Evolutionary conservation across 192 early-diverging fungal genomes (phyloP).

Genomic region (Irineochytrium annulatum): DNA sequence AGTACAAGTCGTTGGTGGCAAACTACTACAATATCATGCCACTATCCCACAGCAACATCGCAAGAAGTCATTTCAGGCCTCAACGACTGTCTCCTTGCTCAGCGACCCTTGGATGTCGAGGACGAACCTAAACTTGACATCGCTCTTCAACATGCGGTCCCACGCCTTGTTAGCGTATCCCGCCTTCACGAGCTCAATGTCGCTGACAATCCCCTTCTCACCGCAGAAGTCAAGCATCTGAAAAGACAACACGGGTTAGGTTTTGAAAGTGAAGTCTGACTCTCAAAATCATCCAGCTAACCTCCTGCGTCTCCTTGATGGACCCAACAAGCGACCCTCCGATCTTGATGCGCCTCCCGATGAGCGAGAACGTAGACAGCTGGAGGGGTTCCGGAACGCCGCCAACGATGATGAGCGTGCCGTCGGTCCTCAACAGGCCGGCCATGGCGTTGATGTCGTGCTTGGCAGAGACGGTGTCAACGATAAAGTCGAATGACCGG

Average conservation of each 20-base stretch:
- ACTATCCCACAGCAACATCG: too few relatives aligned
- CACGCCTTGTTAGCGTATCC: conserved; percentile 17
- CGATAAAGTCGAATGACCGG: conserved; percentile 20
- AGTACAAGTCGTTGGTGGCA: too few relatives aligned
- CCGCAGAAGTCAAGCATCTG: conserved; percentile 20
- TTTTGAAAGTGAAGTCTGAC: too few relatives aligned
- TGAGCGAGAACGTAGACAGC: conserved; percentile 17
- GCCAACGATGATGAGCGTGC: conserved; percentile 28
- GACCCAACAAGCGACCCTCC: conserved; percentile 20
- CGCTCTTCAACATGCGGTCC: conserved; percentile 19
- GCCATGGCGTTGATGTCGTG: conserved; percentile 10
- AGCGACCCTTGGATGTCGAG: conserved; percentile 9
- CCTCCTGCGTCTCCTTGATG: conserved; percentile 28
- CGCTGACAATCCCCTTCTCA: conserved; percentile 5
- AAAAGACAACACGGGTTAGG: too few relatives aligned
- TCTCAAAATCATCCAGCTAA: too few relatives aligned
- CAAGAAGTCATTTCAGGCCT: too few relatives aligned
- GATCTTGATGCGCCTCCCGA: conserved; percentile 15
- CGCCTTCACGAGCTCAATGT: conserved; percentile 15
- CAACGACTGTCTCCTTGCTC: conserved; percentile 7
- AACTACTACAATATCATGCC: too few relatives aligned
- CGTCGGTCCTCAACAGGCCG: conserved; percentile 22
- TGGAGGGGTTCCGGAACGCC: conserved; percentile 12
- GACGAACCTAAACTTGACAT: conserved; percentile 23
- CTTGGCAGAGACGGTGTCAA: conserved; percentile 20